Evolutionary conservation across 352 stramenopile species (phyloP), one percentile per base, ranked within the genome.

Genomic region (Nothophytophthora sp.): DNA sequence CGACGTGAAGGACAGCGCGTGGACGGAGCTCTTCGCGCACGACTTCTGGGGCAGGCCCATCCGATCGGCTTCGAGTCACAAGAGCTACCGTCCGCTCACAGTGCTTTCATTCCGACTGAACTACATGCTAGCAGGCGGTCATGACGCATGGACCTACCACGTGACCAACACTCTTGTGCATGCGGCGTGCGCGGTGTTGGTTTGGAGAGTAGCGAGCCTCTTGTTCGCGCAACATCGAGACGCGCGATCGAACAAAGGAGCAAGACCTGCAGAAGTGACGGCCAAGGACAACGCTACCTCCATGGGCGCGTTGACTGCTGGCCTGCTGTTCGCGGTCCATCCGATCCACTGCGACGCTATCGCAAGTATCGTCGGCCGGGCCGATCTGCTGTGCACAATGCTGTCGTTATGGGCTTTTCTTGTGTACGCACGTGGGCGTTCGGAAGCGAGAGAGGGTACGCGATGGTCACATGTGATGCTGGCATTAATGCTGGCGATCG

Each of bases 291-390:
- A 15, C 4, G 23, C 29, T 1, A 12, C 5, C 24, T 39, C 25
- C 2, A 30, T 27, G 3, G 59, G 47, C n/a, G 1, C 47, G 10
- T 6, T 65, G n/a, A 44, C 53, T 22, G 70, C 89, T 1, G 87
- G 74, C 0, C 37, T 96, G 28, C n/a, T 97, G 30, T 98, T 98
- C 52, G 86, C 86, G 4, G 85, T 96, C 18, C 90, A 98, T 50
- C 86, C 90, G 7, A 74, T 97, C 22, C 92, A 98, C 49, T 92
- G 86, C 30, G 90, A 98, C 53, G 83, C 90, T 1, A 67, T 98
- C 13, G 87, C 88, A 1, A 94, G 88, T 46, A 76, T 98, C 29
- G 92, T 98, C 9, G 90, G 92, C 3, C 75, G 92, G 23, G 91
- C 89, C 0, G 92, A 98, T 64, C 60, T 98, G 36, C 61, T 97